These are phyloP conservation scores for Coemansia sp. DNA, from an alignment of 192 early-diverging fungal species.

Conservation along the genomic window DNA sequence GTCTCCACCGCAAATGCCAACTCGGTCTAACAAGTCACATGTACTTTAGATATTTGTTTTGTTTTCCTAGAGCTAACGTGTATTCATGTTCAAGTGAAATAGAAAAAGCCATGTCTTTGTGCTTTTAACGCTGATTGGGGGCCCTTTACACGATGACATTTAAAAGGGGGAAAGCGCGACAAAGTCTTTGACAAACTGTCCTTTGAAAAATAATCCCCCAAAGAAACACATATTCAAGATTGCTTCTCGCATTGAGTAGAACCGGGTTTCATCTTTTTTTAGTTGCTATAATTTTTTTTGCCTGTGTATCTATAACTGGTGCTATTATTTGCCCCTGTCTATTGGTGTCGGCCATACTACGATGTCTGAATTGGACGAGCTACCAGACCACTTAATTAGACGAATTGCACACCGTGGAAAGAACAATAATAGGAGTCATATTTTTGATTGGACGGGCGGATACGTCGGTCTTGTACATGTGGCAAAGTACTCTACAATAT, in stretches of 20 bases:
- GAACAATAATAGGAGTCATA: background rate
- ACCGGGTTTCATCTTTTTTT: background rate
- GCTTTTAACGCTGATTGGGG: background rate
- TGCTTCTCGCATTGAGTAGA: background rate
- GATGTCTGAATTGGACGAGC: background rate
- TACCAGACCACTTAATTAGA: constrained; percentile 4
- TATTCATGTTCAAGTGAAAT: background rate
- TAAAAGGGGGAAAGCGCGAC: no score
- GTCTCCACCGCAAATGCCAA: constrained; percentile 15
- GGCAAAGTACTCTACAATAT: background rate
- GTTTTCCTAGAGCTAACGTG: background rate
- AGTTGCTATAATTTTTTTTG: background rate
- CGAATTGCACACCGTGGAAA: background rate
- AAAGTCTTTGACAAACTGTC: background rate
- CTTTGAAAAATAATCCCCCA: background rate
- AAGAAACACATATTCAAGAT: background rate
- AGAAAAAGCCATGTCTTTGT: background rate
- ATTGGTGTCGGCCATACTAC: no score
- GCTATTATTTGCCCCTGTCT: background rate
- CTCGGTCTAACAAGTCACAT: background rate
- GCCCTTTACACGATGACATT: no score
- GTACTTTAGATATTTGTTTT: background rate
- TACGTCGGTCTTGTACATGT: background rate
- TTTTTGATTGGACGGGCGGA: background rate
- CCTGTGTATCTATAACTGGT: background rate